Evolutionary conservation across 192 early-diverging fungal genomes (phyloP), one percentile per base, ranked within the genome.

Genomic region (Coemansia pectinata): DNA sequence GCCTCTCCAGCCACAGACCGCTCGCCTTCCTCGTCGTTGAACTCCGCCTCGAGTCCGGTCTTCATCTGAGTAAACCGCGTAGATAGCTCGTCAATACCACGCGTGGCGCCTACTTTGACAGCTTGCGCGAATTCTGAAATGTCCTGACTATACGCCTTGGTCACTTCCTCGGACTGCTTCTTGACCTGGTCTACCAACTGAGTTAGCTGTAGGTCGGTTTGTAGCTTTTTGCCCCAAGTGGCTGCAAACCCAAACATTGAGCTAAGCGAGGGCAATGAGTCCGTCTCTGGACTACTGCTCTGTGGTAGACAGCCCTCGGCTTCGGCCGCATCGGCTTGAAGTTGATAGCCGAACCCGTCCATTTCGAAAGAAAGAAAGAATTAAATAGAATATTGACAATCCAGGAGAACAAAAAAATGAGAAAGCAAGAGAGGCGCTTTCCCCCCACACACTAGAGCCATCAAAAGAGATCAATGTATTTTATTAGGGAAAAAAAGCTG

Each of bases 71-170:
- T 53, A 10, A 84, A 61, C 31, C 71, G 62, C 19, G 72, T 72
- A 0, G 76, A 79, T 38, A 84, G 40, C 59, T 79, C 77, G 44
- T 79, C 77, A n/a, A 84, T 70, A 4, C 81, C 68, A 2, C 71
- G 69, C 0, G 62, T 41, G 4, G 81, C 81, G 2, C 81, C 81
- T 4, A 72, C 66, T 29, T 66, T 68, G 21, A 84, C 77, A 0
- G 71, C 71, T 45, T 84, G 77, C 1, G 81, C 76, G 67, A 84
- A 79, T 65, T 84, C 81, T 0, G 77, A 33, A 19, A 84, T 62
- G 38, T 84, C 81, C 53, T 84, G 77, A 45, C 62, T 65, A 60
- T 84, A 84, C 34, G 77, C 77, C 40, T 73, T 71, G 59, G 81
- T 69, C 27, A 79, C 77, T 31, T 79, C 70, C 29, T 71, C 67